Evolutionary conservation across 345 rosid genomes (phyloP).

Genomic region (Moricandia arvensis): DNA sequence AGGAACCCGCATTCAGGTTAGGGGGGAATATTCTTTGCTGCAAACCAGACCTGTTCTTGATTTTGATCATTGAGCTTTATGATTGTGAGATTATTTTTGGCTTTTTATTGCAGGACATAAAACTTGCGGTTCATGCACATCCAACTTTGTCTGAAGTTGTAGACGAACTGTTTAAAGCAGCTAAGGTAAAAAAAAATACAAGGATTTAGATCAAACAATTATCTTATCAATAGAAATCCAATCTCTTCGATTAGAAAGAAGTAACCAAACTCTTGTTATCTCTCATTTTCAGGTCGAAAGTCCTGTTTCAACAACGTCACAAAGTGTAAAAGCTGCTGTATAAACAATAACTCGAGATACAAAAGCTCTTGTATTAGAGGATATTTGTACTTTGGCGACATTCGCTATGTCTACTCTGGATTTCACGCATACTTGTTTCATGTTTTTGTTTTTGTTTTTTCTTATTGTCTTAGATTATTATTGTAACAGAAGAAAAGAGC

Average conservation of each 20-base stretch:
- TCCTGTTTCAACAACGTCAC: conserved; percentile 13
- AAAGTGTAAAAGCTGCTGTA: conserved; percentile 29
- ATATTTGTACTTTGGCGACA: neutral
- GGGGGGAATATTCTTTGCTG: neutral
- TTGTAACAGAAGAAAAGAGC: neutral
- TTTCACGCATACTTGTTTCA: neutral
- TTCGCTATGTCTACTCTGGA: neutral
- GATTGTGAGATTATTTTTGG: neutral
- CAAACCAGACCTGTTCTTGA: neutral
- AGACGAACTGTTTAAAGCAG: conserved; percentile 92
- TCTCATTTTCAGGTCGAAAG: conserved; percentile 27
- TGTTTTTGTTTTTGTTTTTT: neutral
- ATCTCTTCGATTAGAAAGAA: no score
- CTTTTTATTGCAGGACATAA: conserved; percentile 53
- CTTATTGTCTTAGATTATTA: neutral
- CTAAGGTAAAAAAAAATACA: conserved; percentile 50
- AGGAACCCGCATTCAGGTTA: conserved; percentile 83
- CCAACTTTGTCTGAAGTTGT: conserved; percentile 98
- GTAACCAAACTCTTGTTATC: neutral
- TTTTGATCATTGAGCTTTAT: neutral
- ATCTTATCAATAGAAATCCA: no score
- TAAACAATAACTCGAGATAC: conserved; percentile 4
- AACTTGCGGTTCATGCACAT: conserved; percentile 96
- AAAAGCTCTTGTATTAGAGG: neutral
- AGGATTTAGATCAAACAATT: neutral